Conservation (phyloP, 768 basidiomycete species). For the Leucocoprinus leucothites region DNA sequence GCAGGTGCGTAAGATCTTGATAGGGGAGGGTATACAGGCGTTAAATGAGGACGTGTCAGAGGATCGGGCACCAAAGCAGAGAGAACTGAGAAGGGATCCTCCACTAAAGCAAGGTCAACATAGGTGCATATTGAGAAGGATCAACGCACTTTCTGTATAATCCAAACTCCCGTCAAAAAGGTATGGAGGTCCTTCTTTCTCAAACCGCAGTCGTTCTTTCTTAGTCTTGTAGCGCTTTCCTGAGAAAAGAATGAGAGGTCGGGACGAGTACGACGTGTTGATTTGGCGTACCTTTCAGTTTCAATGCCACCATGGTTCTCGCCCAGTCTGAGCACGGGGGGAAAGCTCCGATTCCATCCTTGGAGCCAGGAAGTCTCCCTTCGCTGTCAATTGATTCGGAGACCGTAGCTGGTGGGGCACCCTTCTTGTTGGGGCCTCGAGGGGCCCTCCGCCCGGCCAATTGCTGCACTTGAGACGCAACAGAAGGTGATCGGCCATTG, state of each 20-base stretch:
- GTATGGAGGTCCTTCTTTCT: constrained; percentile 71
- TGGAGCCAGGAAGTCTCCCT: constrained; percentile 71
- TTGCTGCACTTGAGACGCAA: constrained; percentile 39
- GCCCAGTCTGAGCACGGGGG: constrained; percentile 71
- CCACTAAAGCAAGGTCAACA: constrained; percentile 43
- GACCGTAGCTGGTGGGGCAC: constrained; percentile 22
- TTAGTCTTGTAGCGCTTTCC: constrained; percentile 80
- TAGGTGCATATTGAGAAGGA: constrained; percentile 10
- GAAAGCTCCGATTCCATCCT: constrained; percentile 73
- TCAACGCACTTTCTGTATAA: constrained; percentile 60
- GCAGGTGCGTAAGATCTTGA: constrained; percentile 20
- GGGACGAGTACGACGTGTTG: background rate
- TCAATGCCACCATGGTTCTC: constrained; percentile 67
- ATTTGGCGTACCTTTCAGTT: constrained; percentile 58
- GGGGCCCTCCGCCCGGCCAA: constrained; percentile 38
- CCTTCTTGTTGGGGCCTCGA: constrained; percentile 54
- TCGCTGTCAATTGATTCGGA: constrained; percentile 60
- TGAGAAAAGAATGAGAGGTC: constrained; percentile 20
- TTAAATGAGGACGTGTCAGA: constrained; percentile 49
- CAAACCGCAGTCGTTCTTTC: constrained; percentile 75
- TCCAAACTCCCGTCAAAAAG: constrained; percentile 77
- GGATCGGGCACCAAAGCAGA: constrained; percentile 61
- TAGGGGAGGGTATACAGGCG: constrained; percentile 51
- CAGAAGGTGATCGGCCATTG: constrained; percentile 43
- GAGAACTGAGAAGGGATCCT: constrained; percentile 73